Conservation (phyloP, 495 filamentous ascomycete species). For the Lophiotrema nucula region DNA sequence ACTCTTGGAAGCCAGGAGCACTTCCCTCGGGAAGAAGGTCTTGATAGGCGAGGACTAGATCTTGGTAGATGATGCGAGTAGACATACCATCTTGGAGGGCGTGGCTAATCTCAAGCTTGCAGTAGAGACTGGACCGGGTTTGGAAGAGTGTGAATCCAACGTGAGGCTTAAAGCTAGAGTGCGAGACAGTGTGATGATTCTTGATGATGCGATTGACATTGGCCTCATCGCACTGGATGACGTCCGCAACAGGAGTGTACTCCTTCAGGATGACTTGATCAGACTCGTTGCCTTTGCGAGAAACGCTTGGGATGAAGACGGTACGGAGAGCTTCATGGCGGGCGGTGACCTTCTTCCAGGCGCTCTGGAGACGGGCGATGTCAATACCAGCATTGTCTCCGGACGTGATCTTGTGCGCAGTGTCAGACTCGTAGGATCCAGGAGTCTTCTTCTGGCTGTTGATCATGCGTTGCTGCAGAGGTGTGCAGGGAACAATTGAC, state of each 20-base stretch:
- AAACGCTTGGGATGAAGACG: conserved; percentile 53
- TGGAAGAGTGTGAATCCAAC: conserved; percentile 49
- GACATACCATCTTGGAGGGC: conserved; percentile 52
- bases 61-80: conserved; percentile 49
- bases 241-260: conserved; percentile 12
- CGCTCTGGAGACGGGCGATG: conserved; percentile 42
- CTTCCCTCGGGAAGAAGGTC: conserved; percentile 37
- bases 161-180: conserved; percentile 40
- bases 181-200: conserved; percentile 38
- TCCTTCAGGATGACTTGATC: conserved; percentile 54
- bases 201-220: conserved; percentile 30
- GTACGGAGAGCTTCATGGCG: conserved; percentile 57
- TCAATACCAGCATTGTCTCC: conserved; percentile 37
- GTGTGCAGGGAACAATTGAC: conserved; percentile 47
- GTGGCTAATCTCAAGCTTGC: conserved; percentile 60
- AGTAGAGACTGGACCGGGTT: conserved; percentile 42
- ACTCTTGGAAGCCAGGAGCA: conserved; percentile 53
- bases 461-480: conserved; percentile 48
- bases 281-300: conserved; percentile 47
- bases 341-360: conserved; percentile 54
- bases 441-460: conserved; percentile 50
- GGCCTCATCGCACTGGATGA: conserved; percentile 45
- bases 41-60: conserved; percentile 51
- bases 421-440: conserved; percentile 49
- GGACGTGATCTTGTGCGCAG: conserved; percentile 47